Conservation (phyloP, 345 rosid species). For the Eucalyptus erythrocorys region DNA sequence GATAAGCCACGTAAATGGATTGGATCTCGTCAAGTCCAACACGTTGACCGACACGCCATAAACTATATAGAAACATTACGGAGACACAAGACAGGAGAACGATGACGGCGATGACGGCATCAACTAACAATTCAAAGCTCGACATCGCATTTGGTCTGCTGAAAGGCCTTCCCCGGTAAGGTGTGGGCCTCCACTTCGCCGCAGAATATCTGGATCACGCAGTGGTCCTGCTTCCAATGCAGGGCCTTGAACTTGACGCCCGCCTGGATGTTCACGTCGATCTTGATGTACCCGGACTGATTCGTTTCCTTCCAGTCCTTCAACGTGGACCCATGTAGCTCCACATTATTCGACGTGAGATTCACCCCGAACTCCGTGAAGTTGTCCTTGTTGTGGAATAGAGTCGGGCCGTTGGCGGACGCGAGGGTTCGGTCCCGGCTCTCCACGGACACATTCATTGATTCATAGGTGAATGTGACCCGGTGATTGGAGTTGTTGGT, state of each 20-base stretch:
- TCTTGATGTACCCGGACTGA: not conserved
- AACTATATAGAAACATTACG: not conserved
- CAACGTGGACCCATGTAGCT: not conserved
- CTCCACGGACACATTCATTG: not conserved
- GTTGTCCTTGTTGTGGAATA: not conserved
- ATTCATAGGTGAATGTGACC: not conserved
- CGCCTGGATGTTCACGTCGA: not conserved
- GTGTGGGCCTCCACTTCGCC: not conserved
- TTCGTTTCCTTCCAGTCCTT: not conserved
- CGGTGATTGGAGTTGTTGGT: not conserved
- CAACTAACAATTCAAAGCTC: not conserved
- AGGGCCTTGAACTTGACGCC: not conserved
- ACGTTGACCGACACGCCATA: not conserved
- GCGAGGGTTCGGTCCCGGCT: not conserved
- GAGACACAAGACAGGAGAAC: not conserved
- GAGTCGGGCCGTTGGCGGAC: not conserved
- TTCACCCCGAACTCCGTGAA: rapidly evolving
- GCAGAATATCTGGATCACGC: not conserved
- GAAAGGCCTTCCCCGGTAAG: not conserved
- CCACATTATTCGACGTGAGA: not conserved
- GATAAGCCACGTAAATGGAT: not conserved
- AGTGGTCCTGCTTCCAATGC: not conserved
- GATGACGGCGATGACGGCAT: not conserved
- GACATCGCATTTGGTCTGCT: not conserved
- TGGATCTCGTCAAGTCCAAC: not conserved